phyloP scores from a whole-genome alignment of 2,329 filamentous ascomycete genomes.

The Colletotrichum tamarilloi region DNA sequence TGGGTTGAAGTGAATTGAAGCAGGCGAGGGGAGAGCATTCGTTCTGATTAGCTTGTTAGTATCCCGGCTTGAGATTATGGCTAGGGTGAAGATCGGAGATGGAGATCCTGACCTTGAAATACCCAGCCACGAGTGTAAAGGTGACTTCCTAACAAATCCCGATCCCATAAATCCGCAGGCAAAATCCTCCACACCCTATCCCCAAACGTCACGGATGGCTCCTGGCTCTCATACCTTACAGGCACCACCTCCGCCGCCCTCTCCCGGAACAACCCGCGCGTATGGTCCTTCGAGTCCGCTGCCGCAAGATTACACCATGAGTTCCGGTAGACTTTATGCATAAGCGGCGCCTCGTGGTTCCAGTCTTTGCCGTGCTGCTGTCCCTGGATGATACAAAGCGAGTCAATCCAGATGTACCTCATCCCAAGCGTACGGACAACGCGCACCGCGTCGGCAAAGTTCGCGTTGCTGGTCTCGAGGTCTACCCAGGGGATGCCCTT shows the following conservation, averaged over 20 bases:
- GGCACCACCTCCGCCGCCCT: not conserved
- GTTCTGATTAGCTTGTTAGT: not conserved
- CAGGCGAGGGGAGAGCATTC: slow-evolving; percentile 39
- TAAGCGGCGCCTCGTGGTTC: slow-evolving; percentile 29
- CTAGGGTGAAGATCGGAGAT: too few relatives aligned
- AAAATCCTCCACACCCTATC: not conserved
- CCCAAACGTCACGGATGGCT: not conserved
- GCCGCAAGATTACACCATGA: slow-evolving; percentile 37
- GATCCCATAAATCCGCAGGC: slow-evolving; percentile 14
- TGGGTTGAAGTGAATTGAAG: slow-evolving; percentile 38
- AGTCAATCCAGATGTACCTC: slow-evolving; percentile 42
- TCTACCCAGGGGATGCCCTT: slow-evolving; percentile 15
- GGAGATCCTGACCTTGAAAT: slow-evolving; percentile 16
- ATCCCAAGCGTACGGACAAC: slow-evolving; percentile 33
- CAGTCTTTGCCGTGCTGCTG: slow-evolving; percentile 34
- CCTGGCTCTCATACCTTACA: not conserved
- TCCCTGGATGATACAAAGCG: slow-evolving; percentile 41
- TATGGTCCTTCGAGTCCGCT: slow-evolving; percentile 17
- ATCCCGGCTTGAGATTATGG: too few relatives aligned
- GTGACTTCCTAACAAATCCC: not conserved
- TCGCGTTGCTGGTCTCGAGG: slow-evolving; percentile 11
- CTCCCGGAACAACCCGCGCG: slow-evolving; percentile 24
- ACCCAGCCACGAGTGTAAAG: slow-evolving; percentile 28
- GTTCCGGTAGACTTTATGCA: slow-evolving; percentile 32
- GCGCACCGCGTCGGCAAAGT: slow-evolving; percentile 38